Percentiles rank a stretch among this genome's conserved stretches.
These are phyloP conservation scores for Nigrospora oryzae DNA, from an alignment of 2,329 filamentous ascomycete species.

Conservation along the genomic window DNA sequence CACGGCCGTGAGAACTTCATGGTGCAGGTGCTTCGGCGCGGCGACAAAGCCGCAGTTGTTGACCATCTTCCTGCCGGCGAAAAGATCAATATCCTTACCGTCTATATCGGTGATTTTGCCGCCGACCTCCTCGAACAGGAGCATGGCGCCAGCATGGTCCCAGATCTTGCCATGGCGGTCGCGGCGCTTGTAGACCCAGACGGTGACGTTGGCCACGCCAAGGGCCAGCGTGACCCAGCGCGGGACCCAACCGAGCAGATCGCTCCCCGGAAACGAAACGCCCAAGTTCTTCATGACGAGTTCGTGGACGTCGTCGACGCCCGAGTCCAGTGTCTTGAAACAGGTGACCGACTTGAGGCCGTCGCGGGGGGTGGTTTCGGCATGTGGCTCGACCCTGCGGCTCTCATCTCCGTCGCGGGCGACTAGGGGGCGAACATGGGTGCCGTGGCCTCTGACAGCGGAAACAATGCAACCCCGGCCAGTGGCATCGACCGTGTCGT, in stretches of 20 bases:
- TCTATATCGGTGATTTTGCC: conserved; percentile 46
- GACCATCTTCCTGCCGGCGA: conserved; percentile 36
- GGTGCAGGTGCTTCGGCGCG: conserved; percentile 36
- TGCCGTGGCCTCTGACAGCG: conserved; percentile 38
- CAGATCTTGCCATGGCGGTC: conserved; percentile 45
- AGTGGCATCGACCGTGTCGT: conserved; percentile 32
- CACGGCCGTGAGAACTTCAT: conserved; percentile 28
- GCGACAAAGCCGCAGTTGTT: conserved; percentile 49
- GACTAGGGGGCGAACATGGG: conserved; percentile 33
- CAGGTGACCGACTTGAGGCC: conserved; percentile 37
- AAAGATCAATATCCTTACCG: conserved; percentile 40
- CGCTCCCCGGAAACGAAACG: conserved; percentile 35
- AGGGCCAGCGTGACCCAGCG: conserved; percentile 45
- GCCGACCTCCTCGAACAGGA: conserved; percentile 48
- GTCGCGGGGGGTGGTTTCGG: conserved; percentile 11
- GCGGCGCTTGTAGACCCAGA: conserved; percentile 46
- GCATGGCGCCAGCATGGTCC: conserved; percentile 53
- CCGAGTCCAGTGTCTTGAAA: conserved; percentile 35
- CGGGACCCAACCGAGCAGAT: conserved; percentile 49
- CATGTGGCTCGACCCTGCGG: conserved; percentile 23
- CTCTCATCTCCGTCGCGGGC: conserved; percentile 12
- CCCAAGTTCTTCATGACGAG: conserved; percentile 31
- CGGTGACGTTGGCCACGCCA: conserved; percentile 42
- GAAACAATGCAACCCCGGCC: conserved; percentile 41
- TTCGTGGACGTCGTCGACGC: conserved; percentile 37